Conservation (phyloP, 106 monocot genomes). For the Chionographis japonica region DNA sequence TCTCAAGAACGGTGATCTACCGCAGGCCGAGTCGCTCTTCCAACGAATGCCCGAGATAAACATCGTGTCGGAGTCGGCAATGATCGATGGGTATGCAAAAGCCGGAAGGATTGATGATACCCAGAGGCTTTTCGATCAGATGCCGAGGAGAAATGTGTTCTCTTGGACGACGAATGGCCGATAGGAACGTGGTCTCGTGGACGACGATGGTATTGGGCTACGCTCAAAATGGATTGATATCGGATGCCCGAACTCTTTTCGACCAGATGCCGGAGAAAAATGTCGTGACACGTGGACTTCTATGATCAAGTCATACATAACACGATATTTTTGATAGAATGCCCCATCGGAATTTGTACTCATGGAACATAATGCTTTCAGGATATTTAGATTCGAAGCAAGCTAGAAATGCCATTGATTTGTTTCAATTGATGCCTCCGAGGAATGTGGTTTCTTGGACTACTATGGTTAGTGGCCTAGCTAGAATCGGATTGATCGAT, state of each 20-base stretch:
- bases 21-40: slow-evolving; percentile 22
- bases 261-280: slow-evolving; percentile 45
- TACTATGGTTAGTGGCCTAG: slow-evolving; percentile 35
- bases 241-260: slow-evolving; percentile 25
- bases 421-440: slow-evolving; percentile 29
- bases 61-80: slow-evolving; percentile 29
- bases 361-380: slow-evolving; percentile 48
- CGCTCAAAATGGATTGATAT: slow-evolving; percentile 23
- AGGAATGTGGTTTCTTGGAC: slow-evolving; percentile 45
- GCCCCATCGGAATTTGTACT: slow-evolving; percentile 32
- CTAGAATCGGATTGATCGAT: slow-evolving; percentile 15
- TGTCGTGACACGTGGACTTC: slow-evolving; percentile 45
- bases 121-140: slow-evolving; percentile 23
- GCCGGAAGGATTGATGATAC: slow-evolving; percentile 25
- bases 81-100: slow-evolving; percentile 36
- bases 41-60: slow-evolving; percentile 17
- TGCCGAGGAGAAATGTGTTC: slow-evolving; percentile 27
- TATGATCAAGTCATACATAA: slow-evolving; percentile 30
- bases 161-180: slow-evolving; percentile 42
- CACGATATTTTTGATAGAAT: slow-evolving; percentile 28
- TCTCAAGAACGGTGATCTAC: slow-evolving; percentile 21
- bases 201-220: slow-evolving; percentile 39
- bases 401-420: slow-evolving; percentile 7
- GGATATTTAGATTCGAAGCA: slow-evolving; percentile 19
- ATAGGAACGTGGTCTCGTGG: slow-evolving; percentile 36